Evolutionary conservation across 2,329 filamentous ascomycete species (phyloP), one percentile per base, ranked within the genome.

Genomic region (Sporothrix variecibatus): DNA sequence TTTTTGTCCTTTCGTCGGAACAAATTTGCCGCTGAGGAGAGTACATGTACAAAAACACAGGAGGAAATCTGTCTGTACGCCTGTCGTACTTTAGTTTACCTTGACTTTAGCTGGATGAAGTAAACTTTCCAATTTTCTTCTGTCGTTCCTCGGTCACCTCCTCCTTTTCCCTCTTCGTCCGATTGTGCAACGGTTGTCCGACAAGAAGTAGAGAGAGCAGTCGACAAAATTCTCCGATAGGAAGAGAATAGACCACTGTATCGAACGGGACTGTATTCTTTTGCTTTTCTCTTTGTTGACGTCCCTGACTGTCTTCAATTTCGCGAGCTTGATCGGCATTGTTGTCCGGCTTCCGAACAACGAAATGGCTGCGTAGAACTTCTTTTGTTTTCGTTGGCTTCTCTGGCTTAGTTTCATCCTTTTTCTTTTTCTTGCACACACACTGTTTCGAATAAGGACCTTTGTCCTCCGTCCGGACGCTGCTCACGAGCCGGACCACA

Each of bases 151-250:
- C 62, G 28, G 12, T 15, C 62, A 20, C 31, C 38, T 11, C 43
- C 46, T 38, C 26, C 51, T 65, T 72, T 40, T 28, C 38, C 60
- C 28, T 56, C 34, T 26, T 56, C 28, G 40, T 28, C 56, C 26
- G 43, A 43, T 20, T 28, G 70, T 72, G 69, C 34, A 58, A 60
- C 69, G 9, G 15, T 53, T 38, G 70, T 43, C 58, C 40, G 26
- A 64, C 43, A 43, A 51, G 20, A 64, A 64, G 12, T 1, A 56
- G 2, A 56, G 8, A 28, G 11, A 23, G 7, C 20, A 26, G 11
- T 46, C n/a, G 2, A 43, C 12, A 38, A 65, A 65, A 72, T n/a
- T 71, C 26, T 34, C 53, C 53, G 53, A 71, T 49, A 60, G 53
- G 53, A 60, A 46, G 23, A 62, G 7, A 23, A 15, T 43, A 11